Percentiles rank a stretch among this genome's conserved stretches.
phyloP scores from a whole-genome alignment of 768 basidiomycete species.

The Calocybe gangraenosa region DNA sequence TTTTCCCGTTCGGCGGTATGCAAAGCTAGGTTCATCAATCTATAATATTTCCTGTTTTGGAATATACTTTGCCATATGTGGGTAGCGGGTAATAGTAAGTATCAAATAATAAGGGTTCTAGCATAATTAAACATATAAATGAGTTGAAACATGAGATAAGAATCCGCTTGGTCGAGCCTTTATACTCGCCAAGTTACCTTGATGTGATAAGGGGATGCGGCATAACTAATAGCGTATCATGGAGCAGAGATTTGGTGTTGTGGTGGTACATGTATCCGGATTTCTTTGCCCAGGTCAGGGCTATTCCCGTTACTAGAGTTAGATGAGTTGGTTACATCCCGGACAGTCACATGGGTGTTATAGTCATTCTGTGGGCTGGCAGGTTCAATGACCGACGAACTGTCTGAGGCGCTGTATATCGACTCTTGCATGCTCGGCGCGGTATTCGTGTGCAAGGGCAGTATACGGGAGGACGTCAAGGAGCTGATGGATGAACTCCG shows the following conservation, averaged over 20 bases:
- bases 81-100: too few species aligned
- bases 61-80: too few species aligned
- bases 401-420: slow-evolving; percentile 51
- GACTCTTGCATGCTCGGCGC: slow-evolving; percentile 32
- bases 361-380: slow-evolving; percentile 46
- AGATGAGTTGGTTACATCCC: slow-evolving; percentile 26
- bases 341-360: slow-evolving; percentile 23
- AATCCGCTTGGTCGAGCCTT: too few species aligned
- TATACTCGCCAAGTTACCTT: slow-evolving; percentile 1
- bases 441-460: slow-evolving; percentile 30
- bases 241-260: neutral
- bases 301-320: slow-evolving; percentile 16
- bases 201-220: neutral
- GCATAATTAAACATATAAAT: too few species aligned
- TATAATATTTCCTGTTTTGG: too few species aligned
- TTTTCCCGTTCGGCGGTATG: too few species aligned
- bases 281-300: slow-evolving; percentile 15
- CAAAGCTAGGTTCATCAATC: too few species aligned
- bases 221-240: neutral
- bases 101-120: too few species aligned
- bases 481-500: slow-evolving; percentile 29
- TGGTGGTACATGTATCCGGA: slow-evolving; percentile 5
- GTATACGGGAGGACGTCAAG: slow-evolving; percentile 16
- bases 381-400: slow-evolving; percentile 57
- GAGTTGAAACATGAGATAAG: too few species aligned